These are phyloP conservation scores for Coix lacrymajobi DNA, from an alignment of 176 grass and related monocot genomes.

Conservation along the genomic window DNA sequence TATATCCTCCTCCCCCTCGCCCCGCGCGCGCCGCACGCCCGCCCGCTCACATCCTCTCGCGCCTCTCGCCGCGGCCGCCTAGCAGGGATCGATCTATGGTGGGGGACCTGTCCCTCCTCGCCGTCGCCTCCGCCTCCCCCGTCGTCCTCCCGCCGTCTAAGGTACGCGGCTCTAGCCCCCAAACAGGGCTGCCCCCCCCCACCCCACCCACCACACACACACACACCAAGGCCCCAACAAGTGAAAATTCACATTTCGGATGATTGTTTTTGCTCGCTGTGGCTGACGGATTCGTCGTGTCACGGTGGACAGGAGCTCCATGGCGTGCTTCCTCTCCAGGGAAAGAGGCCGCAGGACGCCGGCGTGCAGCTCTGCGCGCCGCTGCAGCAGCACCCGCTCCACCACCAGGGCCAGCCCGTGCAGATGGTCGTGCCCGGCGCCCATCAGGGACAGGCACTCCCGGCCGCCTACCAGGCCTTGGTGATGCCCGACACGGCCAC, in stretches of 20 bases:
- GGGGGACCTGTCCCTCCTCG: conserved; percentile 41
- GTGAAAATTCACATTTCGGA: too few species aligned
- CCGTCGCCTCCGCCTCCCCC: conserved; percentile 33
- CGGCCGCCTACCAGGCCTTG: conserved; percentile 22
- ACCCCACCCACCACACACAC: fast-evolving
- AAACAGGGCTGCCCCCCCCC: too few species aligned
- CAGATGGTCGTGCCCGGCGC: conserved; percentile 25
- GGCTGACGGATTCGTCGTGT: not conserved
- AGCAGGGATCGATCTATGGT: conserved; percentile 20
- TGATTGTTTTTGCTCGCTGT: too few species aligned
- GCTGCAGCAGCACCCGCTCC: conserved; percentile 28
- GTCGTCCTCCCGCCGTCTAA: conserved; percentile 32
- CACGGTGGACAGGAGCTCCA: conserved; percentile 28
- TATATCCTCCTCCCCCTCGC: not conserved
- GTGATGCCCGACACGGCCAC: conserved; percentile 25
- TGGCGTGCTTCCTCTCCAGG: conserved; percentile 36
- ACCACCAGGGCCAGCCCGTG: conserved; percentile 15
- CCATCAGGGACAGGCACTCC: not conserved
- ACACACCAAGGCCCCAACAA: too few species aligned
- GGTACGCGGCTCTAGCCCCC: too few species aligned
- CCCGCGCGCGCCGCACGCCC: too few species aligned
- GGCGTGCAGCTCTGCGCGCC: conserved; percentile 33
- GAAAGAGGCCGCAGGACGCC: conserved; percentile 38
- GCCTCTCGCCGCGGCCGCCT: not conserved
- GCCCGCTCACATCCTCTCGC: not conserved